phyloP scores from a whole-genome alignment of 176 grass and related monocot genomes.

The Leersia perrieri region DNA sequence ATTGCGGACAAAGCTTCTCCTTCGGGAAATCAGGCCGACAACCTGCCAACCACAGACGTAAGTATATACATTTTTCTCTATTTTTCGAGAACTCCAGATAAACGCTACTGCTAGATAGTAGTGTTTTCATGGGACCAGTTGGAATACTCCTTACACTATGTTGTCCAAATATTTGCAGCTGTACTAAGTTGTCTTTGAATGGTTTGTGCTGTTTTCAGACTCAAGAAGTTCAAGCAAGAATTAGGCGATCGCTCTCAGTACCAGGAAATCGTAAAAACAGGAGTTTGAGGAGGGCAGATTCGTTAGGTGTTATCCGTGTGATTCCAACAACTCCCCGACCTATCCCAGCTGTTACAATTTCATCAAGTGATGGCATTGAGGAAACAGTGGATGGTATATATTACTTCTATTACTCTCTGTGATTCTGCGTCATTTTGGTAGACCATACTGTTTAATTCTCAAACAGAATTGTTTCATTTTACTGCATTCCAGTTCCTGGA shows the following conservation, averaged over 20 bases:
- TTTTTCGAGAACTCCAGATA: constrained; percentile 2
- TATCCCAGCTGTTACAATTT: constrained; percentile 32
- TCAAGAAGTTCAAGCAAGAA: constrained; percentile 60
- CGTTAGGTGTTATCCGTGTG: constrained; percentile 75
- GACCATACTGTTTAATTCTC: not conserved
- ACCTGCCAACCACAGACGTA: constrained; percentile 57
- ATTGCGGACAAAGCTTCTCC: constrained; percentile 35
- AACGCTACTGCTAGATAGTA: not conserved
- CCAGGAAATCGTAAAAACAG: constrained; percentile 79
- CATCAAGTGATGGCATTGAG: constrained; percentile 53
- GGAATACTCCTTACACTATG: constrained; percentile 4
- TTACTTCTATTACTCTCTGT: constrained; percentile 3
- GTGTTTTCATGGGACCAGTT: not conserved
- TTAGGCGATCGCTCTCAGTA: constrained; percentile 87
- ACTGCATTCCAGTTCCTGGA: constrained; percentile 43
- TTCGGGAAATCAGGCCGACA: constrained; percentile 46
- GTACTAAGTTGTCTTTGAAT: not conserved
- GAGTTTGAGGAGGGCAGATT: constrained; percentile 81
- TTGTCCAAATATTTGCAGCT: not conserved
- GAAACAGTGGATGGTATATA: constrained; percentile 61
- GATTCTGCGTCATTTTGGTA: constrained; percentile 7
- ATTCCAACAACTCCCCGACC: constrained; percentile 79
- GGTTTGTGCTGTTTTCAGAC: constrained; percentile 33
- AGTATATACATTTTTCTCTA: constrained; percentile 24
- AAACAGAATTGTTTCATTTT: constrained; percentile 26